Evolutionary conservation across 2,329 filamentous ascomycete genomes (phyloP).

Genomic region (Pseudocercospora pini-densiflorae): DNA sequence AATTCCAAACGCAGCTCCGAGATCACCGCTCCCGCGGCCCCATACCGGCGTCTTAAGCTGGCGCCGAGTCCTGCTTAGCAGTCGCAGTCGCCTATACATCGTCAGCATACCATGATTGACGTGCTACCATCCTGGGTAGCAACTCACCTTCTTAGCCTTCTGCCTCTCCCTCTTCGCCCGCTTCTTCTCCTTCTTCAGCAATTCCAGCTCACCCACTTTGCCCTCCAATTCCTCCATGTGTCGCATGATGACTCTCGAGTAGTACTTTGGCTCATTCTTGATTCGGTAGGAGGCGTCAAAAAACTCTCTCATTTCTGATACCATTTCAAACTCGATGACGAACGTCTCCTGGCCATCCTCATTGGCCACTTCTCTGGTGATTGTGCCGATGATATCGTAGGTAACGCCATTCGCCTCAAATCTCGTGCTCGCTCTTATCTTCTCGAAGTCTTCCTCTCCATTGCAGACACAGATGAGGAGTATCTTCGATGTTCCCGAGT

Average conservation of each 20-base stretch:
- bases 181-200: background rate
- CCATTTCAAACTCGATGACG: background rate
- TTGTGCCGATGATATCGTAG: background rate
- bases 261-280: background rate
- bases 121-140: background rate
- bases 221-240: background rate
- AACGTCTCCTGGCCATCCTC: background rate
- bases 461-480: background rate
- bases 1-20: background rate
- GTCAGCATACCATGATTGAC: background rate
- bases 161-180: conserved; percentile 1
- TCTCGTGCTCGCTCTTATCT: background rate
- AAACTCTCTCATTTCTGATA: background rate
- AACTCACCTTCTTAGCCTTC: background rate
- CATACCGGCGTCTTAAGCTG: background rate
- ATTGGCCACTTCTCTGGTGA: background rate
- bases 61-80: background rate
- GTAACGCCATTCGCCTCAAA: background rate
- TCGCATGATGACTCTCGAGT: background rate
- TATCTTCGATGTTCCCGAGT: background rate
- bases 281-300: background rate
- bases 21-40: background rate
- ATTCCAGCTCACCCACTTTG: background rate
- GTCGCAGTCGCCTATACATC: background rate
- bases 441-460: background rate